Base-by-base conservation (phyloP, 2,329 filamentous ascomycete genomes). In the Neonectria hederae region DNA sequence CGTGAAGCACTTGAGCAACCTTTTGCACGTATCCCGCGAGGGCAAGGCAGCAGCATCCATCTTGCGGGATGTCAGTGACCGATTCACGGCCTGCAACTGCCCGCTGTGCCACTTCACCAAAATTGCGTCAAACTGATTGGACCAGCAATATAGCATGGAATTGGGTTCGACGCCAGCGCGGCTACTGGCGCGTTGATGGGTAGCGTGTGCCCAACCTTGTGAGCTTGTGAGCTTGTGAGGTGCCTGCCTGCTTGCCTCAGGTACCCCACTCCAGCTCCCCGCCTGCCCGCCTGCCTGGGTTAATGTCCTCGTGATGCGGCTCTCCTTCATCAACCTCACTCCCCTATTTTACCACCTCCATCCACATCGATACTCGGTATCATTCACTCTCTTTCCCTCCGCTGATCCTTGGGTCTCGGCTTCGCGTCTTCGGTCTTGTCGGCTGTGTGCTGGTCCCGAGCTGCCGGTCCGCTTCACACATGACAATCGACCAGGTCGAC, bases 201-300 rank as follows among this genome's bases (percentile, higher is more conserved):
- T n/a, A n/a, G n/a, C n/a, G 17, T 38, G 35, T 38, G 14, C 35
- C 13, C 35, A 38, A 38, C 35, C 14, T 38, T 10, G 26, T 30
- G 46, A 49, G 38, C 24, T 13, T 58, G n/a, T 46, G 32, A 35
- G 32, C 13, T 35, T n/a, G 35, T 21, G 43, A 13, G 55, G 42
- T 11, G 26, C 58, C 58, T 60, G 30, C 38, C 42, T 11, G 26
- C 58, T 51, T 60, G 30, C 38, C 42, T 51, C 35, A 54, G 55
- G 43, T 63, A 63, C 61, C 61, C 52, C 43, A 60, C 56, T 30
- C 43, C 46, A 60, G 30, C 53, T 57, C 28, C 28, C 10, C 5
- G 28, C 28, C 57, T 57, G 62, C 60, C 52, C 21, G 45, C 62
- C 62, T 55, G 62, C 61, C 57, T 28, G 45, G 26, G 45, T 38